Conservation (phyloP, 2,329 filamentous ascomycete genomes). For the Fusarium concolor region DNA sequence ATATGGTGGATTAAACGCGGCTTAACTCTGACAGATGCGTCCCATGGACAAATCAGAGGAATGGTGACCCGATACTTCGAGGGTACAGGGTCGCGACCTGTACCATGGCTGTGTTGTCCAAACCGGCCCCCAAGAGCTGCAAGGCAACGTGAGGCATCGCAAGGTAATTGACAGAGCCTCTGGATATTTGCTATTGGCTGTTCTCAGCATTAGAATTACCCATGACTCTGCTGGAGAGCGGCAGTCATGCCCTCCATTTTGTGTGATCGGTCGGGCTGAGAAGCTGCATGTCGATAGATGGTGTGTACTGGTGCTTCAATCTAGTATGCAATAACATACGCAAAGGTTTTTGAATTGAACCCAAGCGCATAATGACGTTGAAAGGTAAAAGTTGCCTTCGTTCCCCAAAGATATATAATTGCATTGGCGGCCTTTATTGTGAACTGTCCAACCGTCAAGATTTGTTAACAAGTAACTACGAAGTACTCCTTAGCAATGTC, state of each 20-base stretch:
- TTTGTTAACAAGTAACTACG: slow-evolving; percentile 11
- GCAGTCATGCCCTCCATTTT: not conserved
- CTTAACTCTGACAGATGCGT: not conserved
- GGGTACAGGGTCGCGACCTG: slow-evolving; percentile 15
- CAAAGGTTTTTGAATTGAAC: not conserved
- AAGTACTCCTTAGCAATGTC: slow-evolving; percentile 18
- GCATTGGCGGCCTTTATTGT: not conserved
- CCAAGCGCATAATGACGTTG: not conserved
- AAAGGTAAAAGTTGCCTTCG: not conserved
- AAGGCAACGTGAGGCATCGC: slow-evolving; percentile 5
- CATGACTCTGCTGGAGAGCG: not conserved
- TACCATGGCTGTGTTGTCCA: not conserved
- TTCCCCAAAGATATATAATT: slow-evolving; percentile 10
- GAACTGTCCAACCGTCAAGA: not conserved
- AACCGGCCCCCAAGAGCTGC: slow-evolving; percentile 7
- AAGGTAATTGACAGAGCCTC: not conserved
- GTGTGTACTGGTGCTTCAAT: not conserved
- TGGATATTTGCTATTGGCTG: not conserved
- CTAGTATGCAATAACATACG: not conserved
- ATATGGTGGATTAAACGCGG: not conserved
- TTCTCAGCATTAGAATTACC: not conserved
- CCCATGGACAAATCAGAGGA: slow-evolving; percentile 8
- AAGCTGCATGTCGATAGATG: not conserved
- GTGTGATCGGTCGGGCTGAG: not conserved
- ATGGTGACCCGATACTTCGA: not conserved